These are phyloP conservation scores for Globisporangium uncinulatum DNA, from an alignment of 352 stramenopile genomes.

Conservation along the genomic window DNA sequence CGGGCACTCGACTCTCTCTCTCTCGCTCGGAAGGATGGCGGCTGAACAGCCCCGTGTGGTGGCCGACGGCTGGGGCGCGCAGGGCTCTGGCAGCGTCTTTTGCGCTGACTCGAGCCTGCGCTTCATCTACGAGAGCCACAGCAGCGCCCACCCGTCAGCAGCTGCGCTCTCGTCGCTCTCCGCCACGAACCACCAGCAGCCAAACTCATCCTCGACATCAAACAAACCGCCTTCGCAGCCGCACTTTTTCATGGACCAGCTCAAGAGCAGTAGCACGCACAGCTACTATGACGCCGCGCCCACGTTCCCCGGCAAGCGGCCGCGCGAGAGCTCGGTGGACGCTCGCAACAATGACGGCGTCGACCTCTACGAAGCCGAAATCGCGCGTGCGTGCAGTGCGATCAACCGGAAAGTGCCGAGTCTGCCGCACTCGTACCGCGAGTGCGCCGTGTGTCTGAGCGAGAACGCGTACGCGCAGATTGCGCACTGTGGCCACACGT, in stretches of 20 bases:
- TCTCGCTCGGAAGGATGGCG: not conserved
- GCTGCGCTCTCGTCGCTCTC: constrained; percentile 30
- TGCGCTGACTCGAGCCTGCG: constrained; percentile 78
- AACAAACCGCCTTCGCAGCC: constrained; percentile 1
- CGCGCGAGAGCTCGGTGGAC: constrained; percentile 13
- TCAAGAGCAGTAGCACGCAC: constrained; percentile 12
- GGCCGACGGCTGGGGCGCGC: constrained; percentile 60
- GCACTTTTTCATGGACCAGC: constrained; percentile 14
- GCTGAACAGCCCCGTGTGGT: constrained; percentile 45
- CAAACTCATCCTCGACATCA: not conserved
- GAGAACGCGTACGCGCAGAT: constrained; percentile 72
- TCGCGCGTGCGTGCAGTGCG: constrained; percentile 46
- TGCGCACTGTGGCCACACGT: constrained; percentile 59
- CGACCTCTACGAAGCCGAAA: constrained; percentile 57
- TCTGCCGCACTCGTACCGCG: constrained; percentile 50
- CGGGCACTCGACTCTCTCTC: not conserved
- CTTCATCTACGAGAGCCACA: constrained; percentile 66
- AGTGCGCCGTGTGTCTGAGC: constrained; percentile 74
- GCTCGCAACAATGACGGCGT: constrained; percentile 21
- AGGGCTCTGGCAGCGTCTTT: constrained; percentile 59
- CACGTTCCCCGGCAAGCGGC: constrained; percentile 11
- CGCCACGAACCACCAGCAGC: constrained; percentile 2
- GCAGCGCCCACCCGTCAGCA: constrained; percentile 10
- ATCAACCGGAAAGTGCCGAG: constrained; percentile 39
- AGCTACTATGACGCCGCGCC: constrained; percentile 2